A percentile compares a stretch with the other conserved stretches of the same genome.
Conservation (phyloP, 1,284 basidiomycete genomes). For the Lentinula novae-zelandiae region DNA sequence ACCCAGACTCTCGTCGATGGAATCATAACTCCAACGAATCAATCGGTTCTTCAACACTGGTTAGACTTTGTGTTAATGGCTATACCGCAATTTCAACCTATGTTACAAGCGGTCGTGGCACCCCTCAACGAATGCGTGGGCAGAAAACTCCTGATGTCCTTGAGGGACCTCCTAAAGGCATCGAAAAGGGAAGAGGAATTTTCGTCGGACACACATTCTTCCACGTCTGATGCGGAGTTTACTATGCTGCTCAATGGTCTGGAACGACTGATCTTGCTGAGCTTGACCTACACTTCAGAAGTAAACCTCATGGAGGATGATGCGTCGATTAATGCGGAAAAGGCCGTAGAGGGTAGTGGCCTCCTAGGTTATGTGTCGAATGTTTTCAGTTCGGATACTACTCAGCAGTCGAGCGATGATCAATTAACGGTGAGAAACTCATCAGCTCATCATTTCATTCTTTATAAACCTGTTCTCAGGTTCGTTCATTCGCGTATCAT, state of each 20-base stretch:
- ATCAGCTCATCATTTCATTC: not conserved
- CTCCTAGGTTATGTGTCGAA: constrained; percentile 80
- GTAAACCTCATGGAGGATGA: constrained; percentile 57
- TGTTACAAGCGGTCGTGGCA: constrained; percentile 63
- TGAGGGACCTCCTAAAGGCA: constrained; percentile 48
- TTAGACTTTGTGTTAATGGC: constrained; percentile 94
- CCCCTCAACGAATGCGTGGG: constrained; percentile 83
- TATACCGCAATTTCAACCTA: constrained; percentile 76
- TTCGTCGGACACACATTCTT: constrained; percentile 37
- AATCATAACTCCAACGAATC: constrained; percentile 66
- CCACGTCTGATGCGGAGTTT: constrained; percentile 78
- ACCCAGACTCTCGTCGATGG: constrained; percentile 81
- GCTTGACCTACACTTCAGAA: constrained; percentile 52
- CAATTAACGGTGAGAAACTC: constrained; percentile 47
- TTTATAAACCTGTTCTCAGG: constrained; percentile 33
- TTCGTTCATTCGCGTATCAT: constrained; percentile 65
- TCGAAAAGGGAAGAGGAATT: constrained; percentile 33
- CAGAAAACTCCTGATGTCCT: constrained; percentile 59
- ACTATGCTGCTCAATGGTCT: constrained; percentile 80
- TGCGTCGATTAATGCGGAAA: constrained; percentile 41
- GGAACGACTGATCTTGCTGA: constrained; percentile 74
- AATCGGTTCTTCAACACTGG: constrained; percentile 89
- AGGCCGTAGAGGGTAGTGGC: constrained; percentile 53
- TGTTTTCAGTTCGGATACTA: constrained; percentile 68
- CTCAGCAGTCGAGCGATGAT: constrained; percentile 44